Conservation (phyloP, 345 rosid species). For the Eutrema yunnanense region DNA sequence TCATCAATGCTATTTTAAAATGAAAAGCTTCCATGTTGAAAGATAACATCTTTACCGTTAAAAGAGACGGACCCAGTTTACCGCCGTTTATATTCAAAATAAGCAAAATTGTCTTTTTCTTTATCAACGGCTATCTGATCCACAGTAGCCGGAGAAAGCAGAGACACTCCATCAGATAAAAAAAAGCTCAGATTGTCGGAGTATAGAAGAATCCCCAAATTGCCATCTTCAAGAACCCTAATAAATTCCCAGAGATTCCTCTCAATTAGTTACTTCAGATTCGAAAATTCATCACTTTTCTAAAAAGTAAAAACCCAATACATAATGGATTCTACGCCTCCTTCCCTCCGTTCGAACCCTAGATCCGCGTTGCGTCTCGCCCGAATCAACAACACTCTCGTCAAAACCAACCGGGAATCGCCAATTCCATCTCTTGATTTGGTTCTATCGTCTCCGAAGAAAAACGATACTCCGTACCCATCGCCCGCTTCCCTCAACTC, state of each 20-base stretch:
- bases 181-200: background rate
- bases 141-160: conserved; percentile 10
- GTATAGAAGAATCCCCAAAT: background rate
- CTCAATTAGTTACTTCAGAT: conserved; percentile 9
- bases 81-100: conserved; percentile 24
- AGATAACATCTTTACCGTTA: background rate
- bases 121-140: conserved; percentile 30
- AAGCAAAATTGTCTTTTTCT: background rate
- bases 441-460: conserved; percentile 43
- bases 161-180: background rate
- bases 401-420: conserved; percentile 27
- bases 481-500: conserved; percentile 40
- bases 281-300: background rate
- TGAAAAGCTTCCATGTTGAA: background rate
- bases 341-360: conserved; percentile 47
- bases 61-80: conserved; percentile 18
- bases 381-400: conserved; percentile 24
- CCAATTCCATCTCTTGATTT: conserved; percentile 49
- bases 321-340: conserved; percentile 53
- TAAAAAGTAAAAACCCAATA: background rate
- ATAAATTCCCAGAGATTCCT: conserved; percentile 20
- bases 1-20: background rate
- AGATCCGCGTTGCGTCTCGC: conserved; percentile 62
- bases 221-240: conserved; percentile 13
- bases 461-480: conserved; percentile 32